A percentile compares a stretch with the other conserved stretches of the same genome.
Evolutionary conservation across 2,329 filamentous ascomycete species (phyloP).

Genomic region (Beauveria sp.): DNA sequence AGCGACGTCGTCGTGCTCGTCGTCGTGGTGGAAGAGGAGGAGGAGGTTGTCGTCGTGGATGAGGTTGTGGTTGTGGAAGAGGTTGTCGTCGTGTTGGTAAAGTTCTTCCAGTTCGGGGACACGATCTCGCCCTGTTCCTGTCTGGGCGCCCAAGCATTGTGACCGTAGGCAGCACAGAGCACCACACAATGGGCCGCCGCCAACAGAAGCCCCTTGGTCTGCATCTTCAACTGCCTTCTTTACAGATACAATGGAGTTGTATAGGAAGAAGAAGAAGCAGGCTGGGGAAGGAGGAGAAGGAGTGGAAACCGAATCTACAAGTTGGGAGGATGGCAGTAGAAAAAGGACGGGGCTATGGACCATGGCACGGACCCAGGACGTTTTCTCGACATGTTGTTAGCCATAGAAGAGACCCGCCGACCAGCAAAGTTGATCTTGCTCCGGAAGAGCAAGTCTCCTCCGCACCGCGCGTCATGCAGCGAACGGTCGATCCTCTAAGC

Average conservation of each 20-base stretch:
- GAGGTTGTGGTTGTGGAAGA: background rate
- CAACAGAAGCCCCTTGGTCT: conserved; percentile 5
- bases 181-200: conserved; percentile 1
- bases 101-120: background rate
- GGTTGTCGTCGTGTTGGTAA: conserved; percentile 6
- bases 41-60: background rate
- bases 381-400: background rate
- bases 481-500: conserved; percentile 5
- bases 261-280: background rate
- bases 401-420: background rate
- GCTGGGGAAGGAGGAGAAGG: background rate
- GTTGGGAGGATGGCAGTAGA: background rate
- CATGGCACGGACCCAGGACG: background rate
- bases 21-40: background rate
- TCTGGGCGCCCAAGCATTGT: background rate
- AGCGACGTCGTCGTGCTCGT: background rate
- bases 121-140: conserved; percentile 2
- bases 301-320: background rate
- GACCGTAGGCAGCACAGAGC: background rate
- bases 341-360: background rate
- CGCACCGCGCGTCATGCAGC: conserved; percentile 5
- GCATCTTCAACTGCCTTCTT: conserved; percentile 7
- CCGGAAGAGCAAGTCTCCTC: conserved; percentile 4
- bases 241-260: background rate
- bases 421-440: background rate